These are phyloP conservation scores for Juncus inflexus DNA, from an alignment of 176 grass and related monocot genomes.

Conservation along the genomic window DNA sequence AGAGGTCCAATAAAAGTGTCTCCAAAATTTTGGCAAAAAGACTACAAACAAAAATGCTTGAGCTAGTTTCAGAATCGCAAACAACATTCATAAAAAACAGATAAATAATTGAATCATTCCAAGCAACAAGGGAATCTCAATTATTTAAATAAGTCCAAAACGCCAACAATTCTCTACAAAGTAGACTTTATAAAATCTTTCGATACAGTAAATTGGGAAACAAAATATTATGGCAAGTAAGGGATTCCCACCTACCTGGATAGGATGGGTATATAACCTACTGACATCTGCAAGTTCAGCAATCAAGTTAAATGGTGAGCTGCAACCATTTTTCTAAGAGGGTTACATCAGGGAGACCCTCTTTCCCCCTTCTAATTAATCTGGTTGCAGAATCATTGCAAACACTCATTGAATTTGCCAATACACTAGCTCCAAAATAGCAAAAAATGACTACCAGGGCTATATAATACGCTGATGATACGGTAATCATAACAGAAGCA, in stretches of 20 bases:
- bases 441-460: not conserved
- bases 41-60: not conserved
- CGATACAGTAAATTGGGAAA: too few species aligned
- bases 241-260: not conserved
- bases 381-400: too few species aligned
- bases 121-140: not conserved
- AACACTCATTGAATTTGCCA: too few species aligned
- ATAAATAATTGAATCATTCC: not conserved
- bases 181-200: not conserved
- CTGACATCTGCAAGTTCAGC: not conserved
- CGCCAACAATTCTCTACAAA: not conserved
- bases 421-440: too few species aligned
- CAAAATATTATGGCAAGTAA: not conserved
- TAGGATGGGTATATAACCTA: not conserved
- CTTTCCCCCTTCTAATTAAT: not conserved
- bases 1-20: not conserved
- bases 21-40: conserved; percentile 4
- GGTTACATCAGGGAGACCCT: not conserved
- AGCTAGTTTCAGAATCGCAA: not conserved
- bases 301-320: not conserved
- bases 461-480: not conserved
- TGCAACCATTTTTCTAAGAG: not conserved
- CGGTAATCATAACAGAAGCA: not conserved
- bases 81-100: not conserved
- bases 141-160: not conserved